phyloP scores from a whole-genome alignment of 106 monocot genomes.

The Ottelia alismoides region DNA sequence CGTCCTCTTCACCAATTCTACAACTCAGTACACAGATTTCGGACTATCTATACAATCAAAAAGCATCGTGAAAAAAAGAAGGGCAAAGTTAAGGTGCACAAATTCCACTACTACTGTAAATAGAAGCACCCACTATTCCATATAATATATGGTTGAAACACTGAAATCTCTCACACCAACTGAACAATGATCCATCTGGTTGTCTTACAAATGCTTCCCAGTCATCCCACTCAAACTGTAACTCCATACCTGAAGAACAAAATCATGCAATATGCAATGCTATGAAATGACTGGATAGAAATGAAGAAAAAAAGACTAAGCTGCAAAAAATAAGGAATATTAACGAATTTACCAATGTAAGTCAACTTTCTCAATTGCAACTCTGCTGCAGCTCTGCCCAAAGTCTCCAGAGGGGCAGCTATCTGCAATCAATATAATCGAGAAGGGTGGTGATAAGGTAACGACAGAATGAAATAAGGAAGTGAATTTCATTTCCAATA shows the following conservation, averaged over 20 bases:
- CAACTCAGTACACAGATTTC: too few species aligned
- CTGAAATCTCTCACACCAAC: slow-evolving; percentile 73
- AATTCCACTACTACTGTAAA: too few species aligned
- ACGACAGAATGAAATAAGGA: not conserved
- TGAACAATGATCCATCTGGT: slow-evolving; percentile 85
- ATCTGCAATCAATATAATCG: slow-evolving; percentile 22
- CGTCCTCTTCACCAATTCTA: too few species aligned
- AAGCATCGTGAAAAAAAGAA: too few species aligned
- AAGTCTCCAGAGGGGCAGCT: slow-evolving; percentile 46
- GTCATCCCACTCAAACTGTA: slow-evolving; percentile 88
- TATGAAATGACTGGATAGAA: not conserved
- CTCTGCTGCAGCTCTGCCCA: slow-evolving; percentile 68
- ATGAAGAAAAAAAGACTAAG: not conserved
- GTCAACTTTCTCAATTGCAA: slow-evolving; percentile 80
- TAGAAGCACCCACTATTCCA: slow-evolving; percentile 43
- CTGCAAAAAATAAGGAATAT: not conserved
- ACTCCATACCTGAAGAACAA: slow-evolving; percentile 47
- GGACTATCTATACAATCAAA: too few species aligned
- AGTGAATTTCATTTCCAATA: not conserved
- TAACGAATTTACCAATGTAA: slow-evolving; percentile 44
- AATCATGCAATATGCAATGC: not conserved
- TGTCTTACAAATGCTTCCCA: slow-evolving; percentile 71
- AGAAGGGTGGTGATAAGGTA: not conserved
- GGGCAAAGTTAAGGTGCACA: too few species aligned
- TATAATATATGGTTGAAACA: slow-evolving; percentile 72